Base-by-base conservation (phyloP, 768 basidiomycete genomes). In the Auricularia sp. region DNA sequence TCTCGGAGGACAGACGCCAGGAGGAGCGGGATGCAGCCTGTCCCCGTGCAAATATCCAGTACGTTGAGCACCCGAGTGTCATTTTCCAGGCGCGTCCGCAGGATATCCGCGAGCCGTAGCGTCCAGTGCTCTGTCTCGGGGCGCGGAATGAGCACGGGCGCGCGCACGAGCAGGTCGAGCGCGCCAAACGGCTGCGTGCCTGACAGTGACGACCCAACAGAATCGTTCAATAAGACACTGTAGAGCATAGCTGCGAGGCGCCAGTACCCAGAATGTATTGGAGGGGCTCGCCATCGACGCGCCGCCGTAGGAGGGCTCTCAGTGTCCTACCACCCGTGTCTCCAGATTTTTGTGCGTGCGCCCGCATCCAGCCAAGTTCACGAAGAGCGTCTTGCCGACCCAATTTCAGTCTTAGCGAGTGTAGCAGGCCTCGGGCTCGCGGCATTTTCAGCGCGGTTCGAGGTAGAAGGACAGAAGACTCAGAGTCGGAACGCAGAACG, bases 41-140 rank as follows among this genome's bases (percentile, higher is more conserved):
- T 84, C 58, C 96, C 96, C 4, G 94, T 96, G 73, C 95, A 93
- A 56, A 98, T 84, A 76, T 99, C 96, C 36, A 98, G 79, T 34
- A 95, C 74, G 36, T 76, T 77, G 16, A 80, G 34, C 0, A 76
- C 76, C 11, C 43, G 36, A 14, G 65, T 43, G 64, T 77, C 74
- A 60, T 68, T 72, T 63, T 73, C 67, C 44, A 74, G 68, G 16
- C 74, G 71, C 7, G 79, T 79, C 2, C 73, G 66, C 61, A 84
- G 69, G n/a, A 72, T 70, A 12, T 80, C 76, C 34, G 86, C 80
- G 64, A 93, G 82, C 61, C 79, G 80, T 8, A 84, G 73, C 6
- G 87, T 79, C 89, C 90, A 91, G 67, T 92, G 75, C 71, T 97
- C 93, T 0, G 96, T 99, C 75, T 99, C 96, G 54, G 94, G 91